These are phyloP conservation scores for Cinnamomum chago DNA, from an alignment of 164 flowering plant species.

Conservation along the genomic window DNA sequence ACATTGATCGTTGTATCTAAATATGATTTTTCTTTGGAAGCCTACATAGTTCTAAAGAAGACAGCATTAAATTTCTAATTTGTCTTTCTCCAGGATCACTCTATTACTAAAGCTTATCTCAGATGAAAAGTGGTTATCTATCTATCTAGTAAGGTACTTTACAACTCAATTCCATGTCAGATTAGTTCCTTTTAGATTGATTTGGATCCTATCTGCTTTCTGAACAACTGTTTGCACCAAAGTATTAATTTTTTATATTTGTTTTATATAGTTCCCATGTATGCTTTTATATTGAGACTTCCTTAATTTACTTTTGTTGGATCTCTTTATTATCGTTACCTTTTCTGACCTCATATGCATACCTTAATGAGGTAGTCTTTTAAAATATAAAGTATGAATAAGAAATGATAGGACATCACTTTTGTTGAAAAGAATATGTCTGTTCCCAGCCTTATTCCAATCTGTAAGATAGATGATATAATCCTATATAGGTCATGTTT, in stretches of 20 bases:
- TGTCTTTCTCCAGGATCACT: not conserved
- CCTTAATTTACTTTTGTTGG: not conserved
- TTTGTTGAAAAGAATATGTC: not conserved
- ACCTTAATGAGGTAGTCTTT: not conserved
- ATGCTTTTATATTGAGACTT: not conserved
- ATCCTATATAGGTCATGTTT: too few species aligned
- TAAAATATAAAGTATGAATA: too few species aligned
- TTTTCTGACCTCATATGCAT: not conserved
- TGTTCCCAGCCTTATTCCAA: not conserved
- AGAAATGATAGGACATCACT: not conserved
- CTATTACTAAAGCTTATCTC: not conserved
- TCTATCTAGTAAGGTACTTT: not conserved
- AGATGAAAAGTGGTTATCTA: not conserved
- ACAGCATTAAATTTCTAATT: not conserved
- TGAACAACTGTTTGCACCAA: not conserved
- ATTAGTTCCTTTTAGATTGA: not conserved
- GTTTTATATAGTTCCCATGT: not conserved
- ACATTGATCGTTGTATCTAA: not conserved
- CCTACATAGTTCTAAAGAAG: not conserved
- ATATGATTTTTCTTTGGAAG: too few species aligned
- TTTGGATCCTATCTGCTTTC: not conserved
- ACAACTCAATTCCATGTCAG: not conserved
- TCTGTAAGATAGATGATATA: not conserved
- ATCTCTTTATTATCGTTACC: not conserved
- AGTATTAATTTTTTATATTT: too few species aligned